Conservation (phyloP, 2,329 filamentous ascomycete species). For the Xylaria sp. region DNA sequence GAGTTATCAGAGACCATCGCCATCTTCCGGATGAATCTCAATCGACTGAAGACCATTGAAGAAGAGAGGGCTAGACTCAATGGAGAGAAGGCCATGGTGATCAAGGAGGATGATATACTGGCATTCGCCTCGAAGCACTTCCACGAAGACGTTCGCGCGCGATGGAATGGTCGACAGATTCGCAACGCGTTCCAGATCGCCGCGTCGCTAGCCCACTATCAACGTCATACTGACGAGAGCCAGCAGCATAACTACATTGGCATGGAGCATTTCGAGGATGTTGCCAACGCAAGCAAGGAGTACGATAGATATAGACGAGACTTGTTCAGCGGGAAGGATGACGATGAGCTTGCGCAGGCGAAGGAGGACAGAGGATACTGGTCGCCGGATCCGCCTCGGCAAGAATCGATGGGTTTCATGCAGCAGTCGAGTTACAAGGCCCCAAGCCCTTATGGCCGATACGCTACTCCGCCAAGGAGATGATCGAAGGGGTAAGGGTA, state of each 20-base stretch:
- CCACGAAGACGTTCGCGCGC: background rate
- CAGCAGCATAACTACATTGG: background rate
- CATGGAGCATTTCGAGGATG: slow-evolving; percentile 3
- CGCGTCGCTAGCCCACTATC: background rate
- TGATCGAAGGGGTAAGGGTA: background rate
- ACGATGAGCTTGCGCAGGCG: slow-evolving; percentile 1
- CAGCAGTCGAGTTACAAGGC: background rate
- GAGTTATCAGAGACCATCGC: background rate
- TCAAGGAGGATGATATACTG: background rate
- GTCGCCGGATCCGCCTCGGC: background rate
- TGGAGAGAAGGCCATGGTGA: background rate
- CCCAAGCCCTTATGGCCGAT: background rate
- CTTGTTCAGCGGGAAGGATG: background rate
- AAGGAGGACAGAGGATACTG: background rate
- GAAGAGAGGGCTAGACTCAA: background rate
- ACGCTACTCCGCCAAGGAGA: background rate
- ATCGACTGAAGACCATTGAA: slow-evolving; percentile 6
- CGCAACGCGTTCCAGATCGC: slow-evolving; percentile 14
- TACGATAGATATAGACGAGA: background rate
- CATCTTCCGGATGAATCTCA: slow-evolving; percentile 2
- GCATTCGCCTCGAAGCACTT: background rate
- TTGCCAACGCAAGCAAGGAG: slow-evolving; percentile 4
- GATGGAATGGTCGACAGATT: slow-evolving; percentile 17
- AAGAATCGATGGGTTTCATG: background rate
- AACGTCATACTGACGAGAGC: background rate